A percentile compares a stretch with the other conserved stretches of the same genome.
Conservation (phyloP, 2,329 filamentous ascomycete genomes). For the Arthrobotrys entomopaga region DNA sequence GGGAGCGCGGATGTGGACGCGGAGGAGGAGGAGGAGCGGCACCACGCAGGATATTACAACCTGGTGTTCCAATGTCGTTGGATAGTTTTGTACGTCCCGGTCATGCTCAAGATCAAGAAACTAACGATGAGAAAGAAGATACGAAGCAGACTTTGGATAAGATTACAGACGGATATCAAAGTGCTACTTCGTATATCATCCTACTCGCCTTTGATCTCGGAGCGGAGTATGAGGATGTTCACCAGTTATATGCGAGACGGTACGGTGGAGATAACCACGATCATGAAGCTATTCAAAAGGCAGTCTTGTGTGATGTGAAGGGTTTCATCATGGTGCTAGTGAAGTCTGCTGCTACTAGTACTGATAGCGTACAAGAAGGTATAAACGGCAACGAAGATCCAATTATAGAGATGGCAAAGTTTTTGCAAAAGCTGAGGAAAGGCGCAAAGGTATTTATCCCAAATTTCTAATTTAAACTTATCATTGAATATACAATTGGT, state of each 20-base stretch:
- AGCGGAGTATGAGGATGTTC: constrained; percentile 29
- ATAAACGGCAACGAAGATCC: too few species aligned
- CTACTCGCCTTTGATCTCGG: constrained; percentile 17
- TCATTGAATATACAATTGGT: too few species aligned
- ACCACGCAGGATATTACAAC: background rate
- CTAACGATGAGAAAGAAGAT: background rate
- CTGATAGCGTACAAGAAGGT: too few species aligned
- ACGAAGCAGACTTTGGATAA: background rate
- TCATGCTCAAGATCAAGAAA: background rate
- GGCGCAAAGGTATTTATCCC: too few species aligned
- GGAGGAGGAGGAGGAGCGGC: background rate
- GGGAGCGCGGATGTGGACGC: background rate
- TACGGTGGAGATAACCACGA: constrained; percentile 17
- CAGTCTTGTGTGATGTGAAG: constrained; percentile 11
- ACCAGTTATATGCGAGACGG: constrained; percentile 21
- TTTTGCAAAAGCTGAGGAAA: too few species aligned
- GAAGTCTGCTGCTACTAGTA: background rate
- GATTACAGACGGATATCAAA: background rate
- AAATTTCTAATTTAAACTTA: too few species aligned
- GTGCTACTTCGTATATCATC: constrained; percentile 30
- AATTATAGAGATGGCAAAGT: too few species aligned
- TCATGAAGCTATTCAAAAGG: background rate
- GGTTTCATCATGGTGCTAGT: background rate
- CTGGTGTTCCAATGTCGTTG: background rate
- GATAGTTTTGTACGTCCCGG: background rate